Base-by-base conservation (phyloP, 2,329 filamentous ascomycete species). In the Passalora sequoiae region DNA sequence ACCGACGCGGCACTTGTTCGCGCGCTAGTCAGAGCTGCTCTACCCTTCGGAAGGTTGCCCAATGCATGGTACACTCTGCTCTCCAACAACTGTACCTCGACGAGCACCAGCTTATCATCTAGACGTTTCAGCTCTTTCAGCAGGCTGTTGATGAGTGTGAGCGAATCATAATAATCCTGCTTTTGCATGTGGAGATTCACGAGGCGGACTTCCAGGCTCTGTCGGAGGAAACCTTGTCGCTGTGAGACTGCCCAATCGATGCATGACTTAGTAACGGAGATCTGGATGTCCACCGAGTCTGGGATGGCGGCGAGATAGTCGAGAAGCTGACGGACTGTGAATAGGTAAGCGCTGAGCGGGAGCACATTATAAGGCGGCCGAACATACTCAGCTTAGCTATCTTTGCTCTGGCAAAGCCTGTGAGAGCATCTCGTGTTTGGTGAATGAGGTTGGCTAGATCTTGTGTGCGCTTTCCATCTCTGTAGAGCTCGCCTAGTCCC, bases 201-300 rank as follows among this genome's bases (percentile, higher is more conserved):
- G 45, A 98, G 83, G 52, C 92, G 86, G 45, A 91, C 94, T 75
- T 98, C 89, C 63, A 98, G 87, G 69, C 94, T 95, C 74, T 98
- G 92, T 57, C 92, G 89, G 58, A 98, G 80, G 77, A 98, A 98
- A 48, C 88, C 87, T 63, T 92, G 85, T 59, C 89, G 86, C 73
- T 97, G 89, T 40, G 87, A 86, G 42, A 91, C 87, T 37, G 92
- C 92, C 92, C 92, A 98, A 72, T 97, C 91, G 81, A 98, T 98
- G 74, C 89, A 97, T 70, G 92, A 95, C 71, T 95, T 95, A 62
- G 92, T 98, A 60, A 96, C 88, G 66, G 83, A 74, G 66, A 95
- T 89, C 73, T 98, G 92, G 64, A 84, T 86, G 66, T 98, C 92
- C 73, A 85, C 85, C 59, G 88, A 92, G 70, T 96, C 85, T 61